These are phyloP conservation scores for Cladosporium velox DNA, from an alignment of 2,329 filamentous ascomycete species.

Conservation along the genomic window DNA sequence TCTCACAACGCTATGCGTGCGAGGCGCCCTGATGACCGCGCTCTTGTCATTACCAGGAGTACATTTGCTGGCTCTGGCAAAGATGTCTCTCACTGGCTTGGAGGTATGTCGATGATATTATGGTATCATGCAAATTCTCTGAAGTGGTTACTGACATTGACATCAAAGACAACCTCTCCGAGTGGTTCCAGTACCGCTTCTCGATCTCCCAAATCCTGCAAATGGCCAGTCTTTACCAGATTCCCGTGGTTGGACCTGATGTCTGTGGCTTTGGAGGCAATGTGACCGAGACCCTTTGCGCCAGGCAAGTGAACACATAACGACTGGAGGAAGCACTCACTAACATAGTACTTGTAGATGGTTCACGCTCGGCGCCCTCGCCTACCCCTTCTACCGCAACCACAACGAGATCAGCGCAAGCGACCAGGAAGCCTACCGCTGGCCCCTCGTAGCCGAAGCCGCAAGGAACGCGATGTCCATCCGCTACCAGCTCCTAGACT, in stretches of 20 bases:
- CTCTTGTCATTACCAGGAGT: conserved; percentile 70
- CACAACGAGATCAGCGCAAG: conserved; percentile 59
- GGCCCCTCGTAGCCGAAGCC: conserved; percentile 60
- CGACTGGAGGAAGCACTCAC: background rate
- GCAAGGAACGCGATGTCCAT: conserved; percentile 66
- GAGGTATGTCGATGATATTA: background rate
- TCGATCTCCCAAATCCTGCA: conserved; percentile 24
- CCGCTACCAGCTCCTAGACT: conserved; percentile 67
- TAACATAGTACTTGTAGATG: conserved; percentile 47
- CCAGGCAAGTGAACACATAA: background rate
- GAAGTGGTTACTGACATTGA: background rate
- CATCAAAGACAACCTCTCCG: conserved; percentile 19
- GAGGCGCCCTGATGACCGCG: conserved; percentile 62
- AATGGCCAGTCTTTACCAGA: conserved; percentile 23
- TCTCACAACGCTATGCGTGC: conserved; percentile 65
- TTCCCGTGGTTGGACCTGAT: conserved; percentile 49
- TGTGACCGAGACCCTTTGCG: conserved; percentile 55
- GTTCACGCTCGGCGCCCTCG: conserved; percentile 67
- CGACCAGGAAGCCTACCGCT: conserved; percentile 65
- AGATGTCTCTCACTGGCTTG: conserved; percentile 23
- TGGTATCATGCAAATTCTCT: background rate
- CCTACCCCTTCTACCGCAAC: conserved; percentile 68
- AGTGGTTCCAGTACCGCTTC: conserved; percentile 22
- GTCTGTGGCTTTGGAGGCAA: conserved; percentile 50
- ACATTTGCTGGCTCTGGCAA: conserved; percentile 38